A percentile compares a stretch with the other conserved stretches of the same genome.
Conservation (phyloP, 2,329 filamentous ascomycete species). For the Calonectria honghensis region DNA sequence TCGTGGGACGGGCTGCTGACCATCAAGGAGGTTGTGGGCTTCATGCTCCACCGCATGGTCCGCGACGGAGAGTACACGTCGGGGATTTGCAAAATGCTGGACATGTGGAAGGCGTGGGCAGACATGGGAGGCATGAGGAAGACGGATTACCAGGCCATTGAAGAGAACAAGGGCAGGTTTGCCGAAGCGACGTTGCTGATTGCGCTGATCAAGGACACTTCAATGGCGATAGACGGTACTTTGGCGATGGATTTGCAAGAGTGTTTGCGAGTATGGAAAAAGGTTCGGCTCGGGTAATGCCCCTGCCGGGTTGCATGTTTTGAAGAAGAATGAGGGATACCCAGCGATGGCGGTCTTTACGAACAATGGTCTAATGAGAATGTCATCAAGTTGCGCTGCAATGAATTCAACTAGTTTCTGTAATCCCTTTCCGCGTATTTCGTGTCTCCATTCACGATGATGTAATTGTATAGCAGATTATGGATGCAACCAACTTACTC, state of each 20-base stretch:
- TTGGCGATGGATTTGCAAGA: constrained; percentile 73
- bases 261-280: constrained; percentile 72
- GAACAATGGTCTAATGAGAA: background rate
- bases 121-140: constrained; percentile 73
- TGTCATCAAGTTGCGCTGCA: background rate
- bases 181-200: constrained; percentile 69
- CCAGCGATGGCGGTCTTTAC: background rate
- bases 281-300: constrained; percentile 68
- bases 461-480: background rate
- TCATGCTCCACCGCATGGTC: constrained; percentile 71
- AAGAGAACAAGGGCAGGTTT: constrained; percentile 64
- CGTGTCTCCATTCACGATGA: background rate
- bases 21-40: constrained; percentile 66
- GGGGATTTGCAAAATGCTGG: constrained; percentile 66
- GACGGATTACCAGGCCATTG: constrained; percentile 64
- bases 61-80: constrained; percentile 67
- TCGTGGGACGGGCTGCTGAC: constrained; percentile 52
- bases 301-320: background rate
- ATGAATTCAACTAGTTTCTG: background rate
- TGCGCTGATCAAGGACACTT: constrained; percentile 67
- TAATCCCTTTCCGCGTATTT: background rate
- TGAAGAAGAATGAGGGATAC: background rate
- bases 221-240: constrained; percentile 67
- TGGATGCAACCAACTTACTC: background rate
- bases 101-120: constrained; percentile 73